These are phyloP conservation scores for Sanghuangporus weigelae DNA, from an alignment of 1,284 basidiomycete genomes.

Conservation along the genomic window DNA sequence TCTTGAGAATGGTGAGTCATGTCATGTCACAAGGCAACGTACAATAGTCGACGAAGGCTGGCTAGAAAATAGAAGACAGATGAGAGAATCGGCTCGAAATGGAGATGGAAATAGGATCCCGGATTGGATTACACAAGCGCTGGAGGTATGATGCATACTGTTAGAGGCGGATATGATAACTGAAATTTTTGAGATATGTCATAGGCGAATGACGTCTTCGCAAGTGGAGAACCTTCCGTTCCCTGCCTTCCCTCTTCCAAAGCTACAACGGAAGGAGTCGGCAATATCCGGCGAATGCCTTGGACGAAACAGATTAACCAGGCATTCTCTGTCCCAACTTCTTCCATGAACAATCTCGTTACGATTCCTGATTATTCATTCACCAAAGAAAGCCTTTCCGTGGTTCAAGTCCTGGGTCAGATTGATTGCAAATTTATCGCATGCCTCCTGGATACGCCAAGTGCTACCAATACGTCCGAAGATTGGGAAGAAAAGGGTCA, in stretches of 20 bases:
- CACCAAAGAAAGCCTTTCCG: constrained; percentile 44
- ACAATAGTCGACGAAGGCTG: constrained; percentile 25
- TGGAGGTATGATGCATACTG: constrained; percentile 35
- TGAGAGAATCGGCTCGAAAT: neutral
- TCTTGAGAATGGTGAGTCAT: neutral
- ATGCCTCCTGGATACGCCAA: constrained; percentile 43
- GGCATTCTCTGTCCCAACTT: neutral
- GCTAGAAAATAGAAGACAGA: constrained; percentile 12
- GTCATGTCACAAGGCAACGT: constrained; percentile 12
- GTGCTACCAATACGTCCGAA: constrained; percentile 10
- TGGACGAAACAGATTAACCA: neutral
- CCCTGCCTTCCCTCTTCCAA: constrained; percentile 29
- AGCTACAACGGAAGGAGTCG: neutral
- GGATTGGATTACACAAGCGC: constrained; percentile 47
- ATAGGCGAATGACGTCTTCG: constrained; percentile 49
- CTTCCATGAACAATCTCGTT: neutral
- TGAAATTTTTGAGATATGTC: neutral
- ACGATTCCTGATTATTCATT: constrained; percentile 34
- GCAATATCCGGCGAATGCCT: neutral
- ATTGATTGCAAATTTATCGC: constrained; percentile 88
- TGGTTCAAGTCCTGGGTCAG: constrained; percentile 67
- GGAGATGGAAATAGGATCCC: constrained; percentile 27
- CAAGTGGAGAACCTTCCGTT: constrained; percentile 37
- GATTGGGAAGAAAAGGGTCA: constrained; percentile 4
- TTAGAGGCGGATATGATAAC: constrained; percentile 1